These are phyloP conservation scores for Prunus campanulata DNA, from an alignment of 306 rosid species.

Conservation along the genomic window DNA sequence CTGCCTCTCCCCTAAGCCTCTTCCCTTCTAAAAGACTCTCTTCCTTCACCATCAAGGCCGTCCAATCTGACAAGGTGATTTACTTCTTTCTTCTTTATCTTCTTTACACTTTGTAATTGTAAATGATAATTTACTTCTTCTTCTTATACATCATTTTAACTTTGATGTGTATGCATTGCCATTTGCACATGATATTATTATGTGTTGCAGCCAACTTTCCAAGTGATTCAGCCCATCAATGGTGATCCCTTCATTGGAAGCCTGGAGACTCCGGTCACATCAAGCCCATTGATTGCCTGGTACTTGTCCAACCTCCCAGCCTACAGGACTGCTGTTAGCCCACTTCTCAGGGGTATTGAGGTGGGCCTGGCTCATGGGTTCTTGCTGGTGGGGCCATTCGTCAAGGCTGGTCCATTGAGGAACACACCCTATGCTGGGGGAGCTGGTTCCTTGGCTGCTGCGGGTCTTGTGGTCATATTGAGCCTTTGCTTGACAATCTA, in stretches of 20 bases:
- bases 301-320: slow-evolving; percentile 95
- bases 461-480: slow-evolving; percentile 77
- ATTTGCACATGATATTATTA: background rate
- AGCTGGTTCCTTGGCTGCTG: slow-evolving; percentile 90
- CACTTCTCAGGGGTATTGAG: slow-evolving; percentile 81
- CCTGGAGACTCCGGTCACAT: slow-evolving; percentile 91
- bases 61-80: slow-evolving; percentile 78
- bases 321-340: slow-evolving; percentile 88
- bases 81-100: background rate
- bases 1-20: slow-evolving; percentile 49
- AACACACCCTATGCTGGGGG: slow-evolving; percentile 60
- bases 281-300: slow-evolving; percentile 95
- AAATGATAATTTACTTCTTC: no score
- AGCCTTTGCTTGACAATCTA: slow-evolving; percentile 75
- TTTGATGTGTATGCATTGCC: no score
- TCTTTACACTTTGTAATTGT: no score
- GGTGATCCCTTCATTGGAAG: slow-evolving; percentile 99
- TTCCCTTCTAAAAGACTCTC: slow-evolving; percentile 30
- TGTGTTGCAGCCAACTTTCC: slow-evolving; percentile 58
- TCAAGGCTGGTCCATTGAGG: slow-evolving; percentile 85
- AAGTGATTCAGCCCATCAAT: slow-evolving; percentile 90
- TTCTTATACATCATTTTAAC: background rate
- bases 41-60: slow-evolving; percentile 65
- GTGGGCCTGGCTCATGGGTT: slow-evolving; percentile 92
- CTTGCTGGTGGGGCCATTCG: slow-evolving; percentile 88